Evolutionary conservation across 2,329 filamentous ascomycete species (phyloP).

Genomic region (Didymellaceae sp.): DNA sequence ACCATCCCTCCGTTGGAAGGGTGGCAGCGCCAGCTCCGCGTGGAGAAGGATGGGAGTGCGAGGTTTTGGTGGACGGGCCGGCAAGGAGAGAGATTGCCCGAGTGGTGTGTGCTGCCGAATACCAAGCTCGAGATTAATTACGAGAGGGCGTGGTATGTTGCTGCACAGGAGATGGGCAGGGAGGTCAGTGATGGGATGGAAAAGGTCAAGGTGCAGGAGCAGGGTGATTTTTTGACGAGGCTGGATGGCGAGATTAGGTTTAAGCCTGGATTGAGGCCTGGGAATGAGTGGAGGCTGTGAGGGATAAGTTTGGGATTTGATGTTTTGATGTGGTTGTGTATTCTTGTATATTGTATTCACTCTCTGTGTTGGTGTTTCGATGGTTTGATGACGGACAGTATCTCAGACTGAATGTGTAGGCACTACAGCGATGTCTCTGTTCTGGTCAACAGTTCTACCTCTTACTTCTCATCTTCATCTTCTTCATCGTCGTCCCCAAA

Average conservation of each 20-base stretch:
- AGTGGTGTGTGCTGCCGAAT: slow-evolving; percentile 1
- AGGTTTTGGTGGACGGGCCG: slow-evolving; percentile 3
- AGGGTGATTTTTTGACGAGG: background rate
- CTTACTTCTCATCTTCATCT: slow-evolving; percentile 17
- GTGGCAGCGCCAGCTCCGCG: background rate
- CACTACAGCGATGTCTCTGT: too few species aligned
- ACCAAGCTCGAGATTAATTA: background rate
- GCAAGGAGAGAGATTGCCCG: background rate
- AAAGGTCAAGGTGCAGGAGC: background rate
- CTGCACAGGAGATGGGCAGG: background rate
- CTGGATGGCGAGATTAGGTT: background rate
- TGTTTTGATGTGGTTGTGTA: too few species aligned
- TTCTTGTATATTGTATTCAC: too few species aligned
- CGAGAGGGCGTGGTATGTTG: slow-evolving; percentile 1
- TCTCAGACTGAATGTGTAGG: too few species aligned
- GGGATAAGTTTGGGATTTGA: too few species aligned
- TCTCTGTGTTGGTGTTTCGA: too few species aligned
- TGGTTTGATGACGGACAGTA: too few species aligned
- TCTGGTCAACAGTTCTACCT: too few species aligned
- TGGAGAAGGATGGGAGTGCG: background rate
- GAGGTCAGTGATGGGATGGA: background rate
- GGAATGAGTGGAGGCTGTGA: background rate
- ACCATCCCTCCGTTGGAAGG: background rate
- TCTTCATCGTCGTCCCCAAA: slow-evolving; percentile 58
- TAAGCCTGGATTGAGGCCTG: background rate